Evolutionary conservation across 1,139 yeast genomes (phyloP), one percentile per base, ranked within the genome.

Genomic region (Zhuliangozyma parablackwelliae): DNA sequence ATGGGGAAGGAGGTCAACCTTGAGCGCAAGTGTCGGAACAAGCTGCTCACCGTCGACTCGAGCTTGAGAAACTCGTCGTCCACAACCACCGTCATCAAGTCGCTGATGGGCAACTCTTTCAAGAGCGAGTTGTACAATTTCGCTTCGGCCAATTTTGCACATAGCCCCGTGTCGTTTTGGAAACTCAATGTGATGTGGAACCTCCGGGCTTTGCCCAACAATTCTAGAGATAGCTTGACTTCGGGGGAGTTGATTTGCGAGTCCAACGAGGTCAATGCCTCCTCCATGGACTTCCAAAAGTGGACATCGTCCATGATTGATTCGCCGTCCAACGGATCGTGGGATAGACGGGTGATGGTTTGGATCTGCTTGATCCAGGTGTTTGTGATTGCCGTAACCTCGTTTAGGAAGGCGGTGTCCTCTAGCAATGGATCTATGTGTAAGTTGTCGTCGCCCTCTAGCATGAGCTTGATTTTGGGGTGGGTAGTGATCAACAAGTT

Each of bases 221-320:
- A 62, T 3, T 76, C 78, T 20, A 88, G 58, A 0, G 95, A 78
- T n/a, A 74, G 54, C 21, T 61, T 63, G 1, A 87, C 76, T 26
- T 77, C 80, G 0, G 71, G 68, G 0, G 78, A 64, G 8, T 69
- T 58, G 2, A 85, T 58, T 54, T 88, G 96, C 2, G 66, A 65
- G 36, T 75, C 75, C 1, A 87, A 68, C 5, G 80, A 66, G 6
- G 53, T 44, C 28, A 90, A 61, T 0, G 89, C 82, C 1, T 62
- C 56, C 49, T 86, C 94, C 68, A 86, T 69, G 0, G 88, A 76
- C 20, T 68, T 65, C 97, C 97, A 90, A 50, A 86, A 90, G 36
- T 72, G 77, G 10, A 84, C 70, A 51, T 90, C 97, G 37, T 85
- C 92, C 1, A 65, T 49, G 6, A 70, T 49, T 0, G 89, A 77